Conservation (phyloP, 768 basidiomycete species). For the Boletus bicolor region DNA sequence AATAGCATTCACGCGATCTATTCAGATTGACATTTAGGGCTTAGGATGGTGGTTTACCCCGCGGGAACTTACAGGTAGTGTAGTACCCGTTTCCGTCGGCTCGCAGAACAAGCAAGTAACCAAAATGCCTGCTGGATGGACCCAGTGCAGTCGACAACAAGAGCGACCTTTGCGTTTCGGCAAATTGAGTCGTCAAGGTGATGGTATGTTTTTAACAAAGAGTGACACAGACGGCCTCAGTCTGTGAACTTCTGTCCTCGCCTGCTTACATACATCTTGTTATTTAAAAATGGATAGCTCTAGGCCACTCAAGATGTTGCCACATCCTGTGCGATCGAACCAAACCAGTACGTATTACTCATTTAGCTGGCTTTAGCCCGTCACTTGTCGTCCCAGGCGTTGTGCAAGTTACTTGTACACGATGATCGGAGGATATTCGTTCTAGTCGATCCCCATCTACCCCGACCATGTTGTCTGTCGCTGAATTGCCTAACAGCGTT, state of each 20-base stretch:
- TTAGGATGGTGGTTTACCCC: neutral
- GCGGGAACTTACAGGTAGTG: too few relatives aligned
- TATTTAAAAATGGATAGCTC: neutral
- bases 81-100: neutral
- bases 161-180: neutral
- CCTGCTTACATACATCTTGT: neutral
- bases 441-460: neutral
- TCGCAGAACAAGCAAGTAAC: neutral
- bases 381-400: too few relatives aligned
- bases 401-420: neutral
- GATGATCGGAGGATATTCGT: neutral
- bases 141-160: neutral
- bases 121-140: neutral
- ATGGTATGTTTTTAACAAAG: too few relatives aligned
- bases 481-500: too few relatives aligned
- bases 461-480: neutral
- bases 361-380: neutral
- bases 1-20: too few relatives aligned
- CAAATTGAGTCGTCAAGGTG: neutral
- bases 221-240: neutral
- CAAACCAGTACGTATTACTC: neutral
- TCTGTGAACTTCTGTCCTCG: neutral
- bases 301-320: too few relatives aligned
- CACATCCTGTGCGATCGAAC: too few relatives aligned
- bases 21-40: neutral